phyloP scores from a whole-genome alignment of 768 basidiomycete genomes.

The Kockovaella imperatae region DNA sequence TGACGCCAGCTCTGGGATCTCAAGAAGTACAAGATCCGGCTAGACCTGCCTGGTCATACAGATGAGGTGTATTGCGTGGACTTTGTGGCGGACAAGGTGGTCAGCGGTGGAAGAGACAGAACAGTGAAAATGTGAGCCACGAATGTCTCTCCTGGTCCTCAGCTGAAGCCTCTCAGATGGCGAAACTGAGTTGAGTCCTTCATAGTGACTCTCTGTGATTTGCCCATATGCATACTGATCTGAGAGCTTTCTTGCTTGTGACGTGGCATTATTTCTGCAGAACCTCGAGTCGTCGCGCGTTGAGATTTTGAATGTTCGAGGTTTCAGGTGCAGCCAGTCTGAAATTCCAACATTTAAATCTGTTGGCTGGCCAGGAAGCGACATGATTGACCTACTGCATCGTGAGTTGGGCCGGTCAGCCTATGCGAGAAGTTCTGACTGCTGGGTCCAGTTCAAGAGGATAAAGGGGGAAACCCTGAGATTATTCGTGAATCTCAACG shows the following conservation, averaged over 20 bases:
- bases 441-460: conserved; percentile 33
- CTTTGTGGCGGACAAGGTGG: conserved; percentile 98
- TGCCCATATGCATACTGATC: background rate
- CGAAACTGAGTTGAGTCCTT: conserved; percentile 2
- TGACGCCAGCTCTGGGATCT: conserved; percentile 84
- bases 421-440: background rate
- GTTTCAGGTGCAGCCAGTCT: background rate
- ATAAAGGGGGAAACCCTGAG: conserved; percentile 75
- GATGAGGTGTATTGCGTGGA: conserved; percentile 99
- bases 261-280: background rate
- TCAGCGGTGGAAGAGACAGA: conserved; percentile 88
- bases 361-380: too few species aligned
- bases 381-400: conserved; percentile 8
- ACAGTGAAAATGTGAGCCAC: conserved; percentile 86
- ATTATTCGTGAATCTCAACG: conserved; percentile 85
- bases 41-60: conserved; percentile 88
- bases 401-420: background rate
- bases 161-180: conserved; percentile 6
- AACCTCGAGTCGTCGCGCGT: background rate
- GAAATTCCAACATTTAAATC: background rate
- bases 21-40: conserved; percentile 89
- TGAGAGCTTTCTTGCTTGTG: background rate
- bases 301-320: background rate
- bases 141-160: background rate
- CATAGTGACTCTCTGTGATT: background rate